Conservation (phyloP, 805 yeast genomes). For the Trichomonascus vanleenenianus region DNA sequence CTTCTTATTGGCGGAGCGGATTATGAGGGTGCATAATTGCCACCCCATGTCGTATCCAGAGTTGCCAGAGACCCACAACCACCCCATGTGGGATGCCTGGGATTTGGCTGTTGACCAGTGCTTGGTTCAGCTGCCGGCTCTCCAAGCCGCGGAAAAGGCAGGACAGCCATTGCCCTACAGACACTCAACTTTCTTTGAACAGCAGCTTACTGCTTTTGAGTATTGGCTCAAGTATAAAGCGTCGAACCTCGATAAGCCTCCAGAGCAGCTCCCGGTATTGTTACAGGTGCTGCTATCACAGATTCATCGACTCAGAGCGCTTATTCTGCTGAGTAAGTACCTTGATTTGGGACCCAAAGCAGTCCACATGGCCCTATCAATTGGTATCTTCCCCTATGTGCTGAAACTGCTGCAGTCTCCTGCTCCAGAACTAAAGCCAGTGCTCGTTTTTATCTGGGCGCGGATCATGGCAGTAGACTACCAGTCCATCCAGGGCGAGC, state of each 20-base stretch:
- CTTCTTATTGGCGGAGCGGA: conserved; percentile 82
- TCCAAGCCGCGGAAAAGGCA: conserved; percentile 28
- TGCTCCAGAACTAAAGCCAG: conserved; percentile 91
- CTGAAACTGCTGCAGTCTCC: conserved; percentile 86
- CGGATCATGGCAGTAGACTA: conserved; percentile 94
- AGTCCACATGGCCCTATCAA: conserved; percentile 81
- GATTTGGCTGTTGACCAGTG: conserved; percentile 95
- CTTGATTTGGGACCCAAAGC: conserved; percentile 98
- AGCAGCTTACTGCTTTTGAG: conserved; percentile 92
- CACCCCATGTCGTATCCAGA: conserved; percentile 94
- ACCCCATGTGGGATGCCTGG: conserved; percentile 98
- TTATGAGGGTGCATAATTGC: conserved; percentile 89
- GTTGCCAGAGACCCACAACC: conserved; percentile 73
- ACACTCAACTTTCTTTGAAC: conserved; percentile 92
- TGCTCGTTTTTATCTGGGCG: conserved; percentile 94
- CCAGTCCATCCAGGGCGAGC: conserved; percentile 81
- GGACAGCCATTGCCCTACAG: conserved; percentile 49
- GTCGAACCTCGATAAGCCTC: conserved; percentile 74
- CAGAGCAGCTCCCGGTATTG: conserved; percentile 92
- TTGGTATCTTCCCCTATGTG: conserved; percentile 94
- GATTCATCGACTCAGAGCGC: conserved; percentile 85
- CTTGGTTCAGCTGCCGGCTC: conserved; percentile 41
- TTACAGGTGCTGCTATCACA: conserved; percentile 89
- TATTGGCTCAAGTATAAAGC: conserved; percentile 86
- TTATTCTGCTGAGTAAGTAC: conserved; percentile 74